phyloP scores from a whole-genome alignment of 2,329 filamentous ascomycete species.

The Coniochaeta sp. region DNA sequence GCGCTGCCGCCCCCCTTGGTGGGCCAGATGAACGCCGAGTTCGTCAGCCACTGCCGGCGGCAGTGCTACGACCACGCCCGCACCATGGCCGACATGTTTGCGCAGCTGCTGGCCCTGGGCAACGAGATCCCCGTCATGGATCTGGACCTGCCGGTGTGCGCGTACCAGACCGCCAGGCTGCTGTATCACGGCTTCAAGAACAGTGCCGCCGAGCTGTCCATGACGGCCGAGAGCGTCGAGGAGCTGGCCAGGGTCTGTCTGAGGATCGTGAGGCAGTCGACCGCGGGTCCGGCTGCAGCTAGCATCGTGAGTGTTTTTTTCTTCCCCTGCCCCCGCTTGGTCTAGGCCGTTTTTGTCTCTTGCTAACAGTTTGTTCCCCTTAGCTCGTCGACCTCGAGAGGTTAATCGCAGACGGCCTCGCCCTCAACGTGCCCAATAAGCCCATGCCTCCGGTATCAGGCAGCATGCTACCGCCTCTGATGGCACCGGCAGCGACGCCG shows the following conservation, averaged over 20 bases:
- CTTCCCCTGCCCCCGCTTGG: no score
- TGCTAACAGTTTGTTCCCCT: conserved; percentile 5
- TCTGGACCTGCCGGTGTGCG: conserved; percentile 46
- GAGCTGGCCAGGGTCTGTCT: conserved; percentile 45
- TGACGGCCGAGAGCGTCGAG: conserved; percentile 36
- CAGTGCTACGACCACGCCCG: conserved; percentile 47
- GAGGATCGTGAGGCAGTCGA: conserved; percentile 41
- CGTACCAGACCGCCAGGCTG: conserved; percentile 47
- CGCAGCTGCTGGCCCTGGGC: conserved; percentile 40
- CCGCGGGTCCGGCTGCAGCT: conserved; percentile 40
- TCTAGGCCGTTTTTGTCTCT: background rate
- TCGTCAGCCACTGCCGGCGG: conserved; percentile 38
- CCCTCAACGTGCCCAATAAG: conserved; percentile 12
- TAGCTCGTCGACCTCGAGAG: conserved; percentile 40
- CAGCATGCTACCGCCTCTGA: background rate
- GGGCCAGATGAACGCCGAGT: conserved; percentile 37
- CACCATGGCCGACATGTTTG: conserved; percentile 48
- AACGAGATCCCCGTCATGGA: conserved; percentile 44
- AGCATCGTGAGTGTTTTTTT: conserved; percentile 31
- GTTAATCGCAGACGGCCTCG: conserved; percentile 37
- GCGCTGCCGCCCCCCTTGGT: conserved; percentile 36
- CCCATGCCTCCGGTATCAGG: background rate
- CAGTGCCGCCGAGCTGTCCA: conserved; percentile 31
- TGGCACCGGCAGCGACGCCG: background rate
- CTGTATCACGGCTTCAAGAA: conserved; percentile 43